Base-by-base conservation (phyloP, 1,284 basidiomycete species). In the Microbotryomycetes sp. region DNA sequence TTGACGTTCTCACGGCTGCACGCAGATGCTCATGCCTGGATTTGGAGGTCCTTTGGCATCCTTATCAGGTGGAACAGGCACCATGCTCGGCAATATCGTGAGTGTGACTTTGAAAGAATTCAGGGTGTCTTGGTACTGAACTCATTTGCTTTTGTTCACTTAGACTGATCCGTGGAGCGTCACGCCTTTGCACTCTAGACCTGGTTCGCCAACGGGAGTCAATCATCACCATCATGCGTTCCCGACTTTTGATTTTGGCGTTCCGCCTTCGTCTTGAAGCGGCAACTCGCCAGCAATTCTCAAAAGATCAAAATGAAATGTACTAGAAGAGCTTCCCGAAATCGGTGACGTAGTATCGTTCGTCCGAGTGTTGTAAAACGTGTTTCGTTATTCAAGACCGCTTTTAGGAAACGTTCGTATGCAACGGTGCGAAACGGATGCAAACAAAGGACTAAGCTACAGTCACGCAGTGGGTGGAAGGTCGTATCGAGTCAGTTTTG, bases 181-280 rank as follows among this genome's bases (percentile, higher is more conserved):
- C 29, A 64, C 64, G 13, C 62, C 64, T 7, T 57, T 66, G 30
- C 60, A 59, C 46, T 63, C 64, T 5, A 54, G 62, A 13, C 61
- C 63, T 41, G 35, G 35, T 41, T 41, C 35, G 18, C 35, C 35
- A 11, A 41, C 35, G 18, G 35, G 35, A 9, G 35, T 41, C 35
- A 41, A 41, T 41, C 35, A 41, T 11, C 35, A 41, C 35, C 35
- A 41, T 41, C 35, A 9, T 18, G 9, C 35, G 18, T 41, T 41
- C 35, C 35, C 35, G 35, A 11, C 35, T 9, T 41, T 41, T 41
- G 35, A 41, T 41, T 41, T 41, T 18, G 35, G 35, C 18, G 18
- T 41, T 41, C 35, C 35, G 9, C 35, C 35, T 18, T 41, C 35
- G 35, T 11, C 35, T 18, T 41, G 18, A 18, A n/a, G n/a, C n/a